A percentile compares a stretch with the other conserved stretches of the same genome.
These are phyloP conservation scores for Paramarasmius palmivorus DNA, from an alignment of 1,284 basidiomycete genomes.

Conservation along the genomic window DNA sequence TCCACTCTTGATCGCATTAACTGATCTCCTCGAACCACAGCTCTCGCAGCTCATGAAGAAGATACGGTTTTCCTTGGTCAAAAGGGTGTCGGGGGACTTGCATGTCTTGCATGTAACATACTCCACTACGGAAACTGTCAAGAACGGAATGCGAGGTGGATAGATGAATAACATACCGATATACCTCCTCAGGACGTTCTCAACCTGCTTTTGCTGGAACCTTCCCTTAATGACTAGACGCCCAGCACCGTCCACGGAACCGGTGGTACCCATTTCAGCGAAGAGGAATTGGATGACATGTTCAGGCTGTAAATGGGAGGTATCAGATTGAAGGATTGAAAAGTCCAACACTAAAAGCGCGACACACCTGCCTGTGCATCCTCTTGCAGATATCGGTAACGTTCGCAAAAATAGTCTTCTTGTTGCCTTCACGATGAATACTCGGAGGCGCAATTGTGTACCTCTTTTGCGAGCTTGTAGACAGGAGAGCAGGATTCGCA, in stretches of 20 bases:
- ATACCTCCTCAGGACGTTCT: slow-evolving; percentile 95
- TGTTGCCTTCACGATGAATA: slow-evolving; percentile 93
- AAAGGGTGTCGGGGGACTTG: slow-evolving; percentile 96
- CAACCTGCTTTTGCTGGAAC: slow-evolving; percentile 99
- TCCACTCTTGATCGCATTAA: slow-evolving; percentile 97
- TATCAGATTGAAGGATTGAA: not conserved
- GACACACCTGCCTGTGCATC: slow-evolving; percentile 82
- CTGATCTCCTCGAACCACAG: slow-evolving; percentile 90
- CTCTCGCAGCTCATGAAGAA: slow-evolving; percentile 99
- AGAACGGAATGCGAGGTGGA: slow-evolving; percentile 2
- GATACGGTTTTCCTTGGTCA: slow-evolving; percentile 98
- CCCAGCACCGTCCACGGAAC: slow-evolving; percentile 91
- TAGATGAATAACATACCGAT: slow-evolving; percentile 70
- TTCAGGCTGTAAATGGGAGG: slow-evolving; percentile 67
- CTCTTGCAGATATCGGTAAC: slow-evolving; percentile 97
- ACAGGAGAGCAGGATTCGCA: slow-evolving; percentile 91
- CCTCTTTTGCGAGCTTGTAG: slow-evolving; percentile 80
- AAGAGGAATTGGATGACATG: slow-evolving; percentile 98
- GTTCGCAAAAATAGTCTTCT: slow-evolving; percentile 97
- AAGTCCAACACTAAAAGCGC: not conserved
- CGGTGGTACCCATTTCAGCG: slow-evolving; percentile 97
- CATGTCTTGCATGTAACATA: slow-evolving; percentile 99
- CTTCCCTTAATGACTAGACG: slow-evolving; percentile 96
- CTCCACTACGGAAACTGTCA: slow-evolving; percentile 68
- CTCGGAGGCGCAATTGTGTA: slow-evolving; percentile 99